Conservation (phyloP, 371 early-diverging fungal species). For the Dichotomocladium elegans region DNA sequence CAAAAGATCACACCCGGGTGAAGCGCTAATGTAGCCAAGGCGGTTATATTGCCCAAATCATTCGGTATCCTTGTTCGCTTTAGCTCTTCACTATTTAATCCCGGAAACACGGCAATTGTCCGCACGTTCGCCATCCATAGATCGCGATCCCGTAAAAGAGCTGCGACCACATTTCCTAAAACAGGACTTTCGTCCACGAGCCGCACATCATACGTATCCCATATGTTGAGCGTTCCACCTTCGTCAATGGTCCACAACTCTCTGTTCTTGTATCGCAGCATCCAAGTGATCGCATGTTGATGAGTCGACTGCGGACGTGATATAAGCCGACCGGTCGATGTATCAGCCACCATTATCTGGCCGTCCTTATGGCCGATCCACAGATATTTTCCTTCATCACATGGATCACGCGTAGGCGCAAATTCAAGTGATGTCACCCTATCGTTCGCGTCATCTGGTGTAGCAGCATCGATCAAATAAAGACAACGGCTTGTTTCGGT, state of each 20-base stretch:
- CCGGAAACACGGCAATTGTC: constrained; percentile 7
- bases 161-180: constrained; percentile 16
- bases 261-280: constrained; percentile 52
- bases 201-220: constrained; percentile 45
- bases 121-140: constrained; percentile 49
- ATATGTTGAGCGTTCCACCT: constrained; percentile 63
- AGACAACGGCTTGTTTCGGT: constrained; percentile 3
- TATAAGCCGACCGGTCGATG: constrained; percentile 36
- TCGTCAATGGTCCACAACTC: constrained; percentile 79
- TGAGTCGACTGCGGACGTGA: constrained; percentile 55
- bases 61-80: constrained; percentile 29
- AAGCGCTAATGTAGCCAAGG: constrained; percentile 48
- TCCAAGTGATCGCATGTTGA: constrained; percentile 54
- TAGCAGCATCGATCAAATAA: constrained; percentile 11
- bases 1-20: constrained; percentile 51
- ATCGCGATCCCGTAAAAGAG: constrained; percentile 42
- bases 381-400: constrained; percentile 54
- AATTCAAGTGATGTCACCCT: constrained; percentile 30
- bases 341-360: constrained; percentile 54
- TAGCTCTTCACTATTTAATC: constrained; percentile 1
- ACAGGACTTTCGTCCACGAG: not conserved
- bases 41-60: constrained; percentile 59
- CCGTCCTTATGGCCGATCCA: constrained; percentile 68
- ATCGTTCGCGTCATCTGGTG: constrained; percentile 15
- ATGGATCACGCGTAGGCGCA: constrained; percentile 35